These are phyloP conservation scores for Phialocephala sp. DNA, from an alignment of 2,329 filamentous ascomycete genomes.

Conservation along the genomic window DNA sequence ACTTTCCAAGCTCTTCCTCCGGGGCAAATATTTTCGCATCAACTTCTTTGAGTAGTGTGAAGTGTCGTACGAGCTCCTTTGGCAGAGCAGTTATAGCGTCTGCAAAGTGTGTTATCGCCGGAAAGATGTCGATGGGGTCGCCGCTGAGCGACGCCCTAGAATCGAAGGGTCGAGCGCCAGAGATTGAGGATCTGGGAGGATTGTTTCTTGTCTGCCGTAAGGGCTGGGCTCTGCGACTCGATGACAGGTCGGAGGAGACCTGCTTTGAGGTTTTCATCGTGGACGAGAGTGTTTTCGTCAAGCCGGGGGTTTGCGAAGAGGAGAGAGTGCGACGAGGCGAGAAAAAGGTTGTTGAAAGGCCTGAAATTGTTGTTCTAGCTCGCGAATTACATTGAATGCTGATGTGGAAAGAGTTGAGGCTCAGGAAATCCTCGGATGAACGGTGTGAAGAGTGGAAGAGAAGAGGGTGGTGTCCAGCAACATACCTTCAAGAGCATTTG, in stretches of 20 bases:
- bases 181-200: constrained; percentile 61
- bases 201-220: constrained; percentile 70
- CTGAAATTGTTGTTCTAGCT: neutral
- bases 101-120: constrained; percentile 77
- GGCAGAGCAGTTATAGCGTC: constrained; percentile 92
- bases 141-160: constrained; percentile 52
- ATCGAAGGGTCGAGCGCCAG: constrained; percentile 49
- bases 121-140: constrained; percentile 66
- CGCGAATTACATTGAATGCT: constrained; percentile 20
- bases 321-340: constrained; percentile 4
- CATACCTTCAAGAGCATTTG: no score
- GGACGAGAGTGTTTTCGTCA: constrained; percentile 25
- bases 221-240: constrained; percentile 66
- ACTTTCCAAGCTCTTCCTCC: constrained; percentile 79
- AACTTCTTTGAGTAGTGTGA: constrained; percentile 94
- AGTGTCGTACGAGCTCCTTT: constrained; percentile 93
- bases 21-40: constrained; percentile 94
- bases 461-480: neutral
- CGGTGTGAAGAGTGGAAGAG: neutral
- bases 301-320: constrained; percentile 10
- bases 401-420: neutral
- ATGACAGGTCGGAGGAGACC: constrained; percentile 41
- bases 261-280: constrained; percentile 45
- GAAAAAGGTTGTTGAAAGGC: neutral
- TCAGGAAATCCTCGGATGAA: neutral